A percentile compares a stretch with the other conserved stretches of the same genome.
These are phyloP conservation scores for Penicillium sp. DNA, from an alignment of 2,329 filamentous ascomycete species.

Conservation along the genomic window DNA sequence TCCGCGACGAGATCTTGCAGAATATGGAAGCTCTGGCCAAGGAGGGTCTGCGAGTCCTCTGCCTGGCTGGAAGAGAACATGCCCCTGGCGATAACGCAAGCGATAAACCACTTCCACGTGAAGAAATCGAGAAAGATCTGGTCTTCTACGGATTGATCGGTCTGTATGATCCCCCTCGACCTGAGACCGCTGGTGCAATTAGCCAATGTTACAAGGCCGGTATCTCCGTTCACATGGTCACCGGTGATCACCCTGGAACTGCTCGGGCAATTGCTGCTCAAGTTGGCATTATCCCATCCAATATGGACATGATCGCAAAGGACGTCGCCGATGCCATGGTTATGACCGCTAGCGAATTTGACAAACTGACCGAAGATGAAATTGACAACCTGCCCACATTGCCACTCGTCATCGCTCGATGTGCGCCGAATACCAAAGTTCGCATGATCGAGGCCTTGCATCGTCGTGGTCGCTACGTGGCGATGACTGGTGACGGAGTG, in stretches of 20 bases:
- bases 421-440: conserved; percentile 71
- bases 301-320: conserved; percentile 65
- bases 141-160: conserved; percentile 81
- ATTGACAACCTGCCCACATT: conserved; percentile 66
- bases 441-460: conserved; percentile 76
- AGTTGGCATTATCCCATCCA: conserved; percentile 75
- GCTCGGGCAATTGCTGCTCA: conserved; percentile 79
- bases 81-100: conserved; percentile 20
- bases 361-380: conserved; percentile 74
- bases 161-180: conserved; percentile 84
- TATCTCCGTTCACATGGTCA: conserved; percentile 83
- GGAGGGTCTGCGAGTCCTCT: conserved; percentile 72
- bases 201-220: conserved; percentile 73
- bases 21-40: conserved; percentile 73
- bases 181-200: conserved; percentile 77
- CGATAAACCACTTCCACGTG: conserved; percentile 52
- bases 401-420: conserved; percentile 65
- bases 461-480: conserved; percentile 71
- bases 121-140: conserved; percentile 70
- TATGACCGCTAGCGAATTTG: conserved; percentile 78
- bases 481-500: conserved; percentile 89
- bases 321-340: conserved; percentile 72
- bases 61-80: conserved; percentile 60
- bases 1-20: conserved; percentile 63
- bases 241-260: conserved; percentile 80